phyloP scores from a whole-genome alignment of 257 asterid genomes.

The Ilex aquifolium region DNA sequence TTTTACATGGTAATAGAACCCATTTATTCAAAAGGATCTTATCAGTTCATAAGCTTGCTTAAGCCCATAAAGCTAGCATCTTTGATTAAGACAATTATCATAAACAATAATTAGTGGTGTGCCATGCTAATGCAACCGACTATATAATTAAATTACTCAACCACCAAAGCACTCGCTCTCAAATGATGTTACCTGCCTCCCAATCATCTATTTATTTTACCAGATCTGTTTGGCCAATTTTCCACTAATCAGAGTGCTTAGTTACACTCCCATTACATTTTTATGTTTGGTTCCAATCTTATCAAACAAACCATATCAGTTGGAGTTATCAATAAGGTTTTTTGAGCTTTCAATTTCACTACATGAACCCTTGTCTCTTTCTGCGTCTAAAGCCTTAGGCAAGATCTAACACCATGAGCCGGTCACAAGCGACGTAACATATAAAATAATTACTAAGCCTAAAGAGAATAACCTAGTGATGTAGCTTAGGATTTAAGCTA shows the following conservation, averaged over 20 bases:
- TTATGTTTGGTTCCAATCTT: neutral
- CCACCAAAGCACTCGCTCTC: conserved; percentile 19
- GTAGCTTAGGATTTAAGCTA: neutral
- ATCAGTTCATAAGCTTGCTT: too few species aligned
- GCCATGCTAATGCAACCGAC: conserved; percentile 2
- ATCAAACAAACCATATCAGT: neutral
- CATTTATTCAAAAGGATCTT: too few species aligned
- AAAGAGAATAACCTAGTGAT: neutral
- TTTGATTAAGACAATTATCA: neutral
- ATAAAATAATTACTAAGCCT: conserved; percentile 7
- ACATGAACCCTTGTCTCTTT: conserved; percentile 10
- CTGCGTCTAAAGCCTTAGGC: conserved; percentile 13
- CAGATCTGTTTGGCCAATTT: conserved; percentile 7
- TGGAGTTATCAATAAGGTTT: neutral
- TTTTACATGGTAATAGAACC: too few species aligned
- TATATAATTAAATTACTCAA: neutral
- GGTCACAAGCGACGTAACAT: neutral
- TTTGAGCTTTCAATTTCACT: conserved; percentile 3
- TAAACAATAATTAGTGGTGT: conserved; percentile 11
- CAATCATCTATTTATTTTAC: neutral
- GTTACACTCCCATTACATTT: neutral
- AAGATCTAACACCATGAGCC: conserved; percentile 19
- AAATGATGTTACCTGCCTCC: conserved; percentile 14
- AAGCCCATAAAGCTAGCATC: neutral
- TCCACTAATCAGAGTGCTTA: conserved; percentile 10